phyloP scores from a whole-genome alignment of 1,139 yeast genomes.

The Scheffersomyces lignicola region DNA sequence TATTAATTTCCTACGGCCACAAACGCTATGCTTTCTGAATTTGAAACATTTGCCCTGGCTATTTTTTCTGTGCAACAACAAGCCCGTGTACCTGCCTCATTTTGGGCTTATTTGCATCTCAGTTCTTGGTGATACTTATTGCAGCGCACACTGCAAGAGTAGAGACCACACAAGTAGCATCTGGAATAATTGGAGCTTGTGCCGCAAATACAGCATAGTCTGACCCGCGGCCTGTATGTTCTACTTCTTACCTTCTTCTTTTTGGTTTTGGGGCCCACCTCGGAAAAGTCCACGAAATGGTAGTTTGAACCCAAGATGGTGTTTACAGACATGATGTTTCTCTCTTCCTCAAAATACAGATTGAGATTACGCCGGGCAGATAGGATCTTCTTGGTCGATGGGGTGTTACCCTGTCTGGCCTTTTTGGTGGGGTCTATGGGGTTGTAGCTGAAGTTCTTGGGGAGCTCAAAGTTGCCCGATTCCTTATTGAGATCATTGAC shows the following conservation, averaged over 20 bases:
- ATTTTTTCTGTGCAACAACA: too few relatives aligned
- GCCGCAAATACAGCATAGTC: constrained; percentile 48
- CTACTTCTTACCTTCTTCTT: constrained; percentile 14
- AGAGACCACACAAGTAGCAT: constrained; percentile 43
- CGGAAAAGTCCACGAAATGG: constrained; percentile 40
- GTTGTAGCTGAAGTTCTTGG: constrained; percentile 42
- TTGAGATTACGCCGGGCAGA: constrained; percentile 48
- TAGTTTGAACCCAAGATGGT: constrained; percentile 41
- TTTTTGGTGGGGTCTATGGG: constrained; percentile 24
- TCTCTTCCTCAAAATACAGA: constrained; percentile 49
- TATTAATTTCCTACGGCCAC: too few relatives aligned
- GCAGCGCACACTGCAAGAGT: constrained; percentile 43
- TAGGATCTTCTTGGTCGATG: constrained; percentile 44
- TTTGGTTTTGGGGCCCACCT: constrained; percentile 14
- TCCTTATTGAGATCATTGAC: constrained; percentile 39
- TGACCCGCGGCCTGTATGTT: constrained; percentile 33
- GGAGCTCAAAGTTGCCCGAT: constrained; percentile 36
- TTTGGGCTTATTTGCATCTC: constrained; percentile 32
- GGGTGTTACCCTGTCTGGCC: constrained; percentile 44
- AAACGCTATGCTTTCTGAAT: too few relatives aligned
- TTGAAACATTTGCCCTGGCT: too few relatives aligned
- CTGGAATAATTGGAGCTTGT: constrained; percentile 38
- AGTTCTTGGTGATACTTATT: constrained; percentile 43
- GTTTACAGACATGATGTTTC: constrained; percentile 44
- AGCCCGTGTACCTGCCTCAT: too few relatives aligned